phyloP scores from a whole-genome alignment of 2,329 filamentous ascomycete genomes.

The Amesomyces nigricolor region DNA sequence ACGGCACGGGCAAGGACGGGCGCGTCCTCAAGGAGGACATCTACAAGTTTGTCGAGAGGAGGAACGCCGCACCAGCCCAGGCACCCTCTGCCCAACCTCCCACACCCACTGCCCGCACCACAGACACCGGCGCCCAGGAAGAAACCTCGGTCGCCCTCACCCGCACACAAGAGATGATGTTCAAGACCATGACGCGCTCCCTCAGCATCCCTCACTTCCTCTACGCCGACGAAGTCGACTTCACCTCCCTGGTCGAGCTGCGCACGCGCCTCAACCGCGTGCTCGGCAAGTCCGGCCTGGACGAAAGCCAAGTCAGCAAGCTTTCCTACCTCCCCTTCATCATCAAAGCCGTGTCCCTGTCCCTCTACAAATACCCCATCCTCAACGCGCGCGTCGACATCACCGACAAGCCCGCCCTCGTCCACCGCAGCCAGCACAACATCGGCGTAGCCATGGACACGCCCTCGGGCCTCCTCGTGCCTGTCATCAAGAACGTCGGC shows the following conservation, averaged over 20 bases:
- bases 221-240: conserved; percentile 84
- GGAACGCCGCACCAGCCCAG: conserved; percentile 34
- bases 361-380: conserved; percentile 73
- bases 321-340: conserved; percentile 91
- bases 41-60: conserved; percentile 58
- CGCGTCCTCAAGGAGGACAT: conserved; percentile 92
- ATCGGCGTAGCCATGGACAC: conserved; percentile 96
- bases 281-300: conserved; percentile 46
- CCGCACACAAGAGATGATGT: conserved; percentile 85
- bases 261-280: conserved; percentile 68
- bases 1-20: conserved; percentile 84
- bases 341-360: conserved; percentile 87
- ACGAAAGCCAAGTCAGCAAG: conserved; percentile 48
- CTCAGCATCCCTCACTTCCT: conserved; percentile 91
- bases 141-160: conserved; percentile 69
- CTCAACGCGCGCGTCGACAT: conserved; percentile 80
- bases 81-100: conserved; percentile 17
- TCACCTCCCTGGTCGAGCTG: conserved; percentile 66
- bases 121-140: conserved; percentile 45
- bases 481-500: conserved; percentile 82
- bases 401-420: conserved; percentile 61
- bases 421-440: conserved; percentile 82
- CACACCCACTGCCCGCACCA: conserved; percentile 13
- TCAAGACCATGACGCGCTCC: conserved; percentile 93
- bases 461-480: conserved; percentile 79